Conservation (phyloP, 2,329 filamentous ascomycete species). For the Mycosphaerelloides madeirae region DNA sequence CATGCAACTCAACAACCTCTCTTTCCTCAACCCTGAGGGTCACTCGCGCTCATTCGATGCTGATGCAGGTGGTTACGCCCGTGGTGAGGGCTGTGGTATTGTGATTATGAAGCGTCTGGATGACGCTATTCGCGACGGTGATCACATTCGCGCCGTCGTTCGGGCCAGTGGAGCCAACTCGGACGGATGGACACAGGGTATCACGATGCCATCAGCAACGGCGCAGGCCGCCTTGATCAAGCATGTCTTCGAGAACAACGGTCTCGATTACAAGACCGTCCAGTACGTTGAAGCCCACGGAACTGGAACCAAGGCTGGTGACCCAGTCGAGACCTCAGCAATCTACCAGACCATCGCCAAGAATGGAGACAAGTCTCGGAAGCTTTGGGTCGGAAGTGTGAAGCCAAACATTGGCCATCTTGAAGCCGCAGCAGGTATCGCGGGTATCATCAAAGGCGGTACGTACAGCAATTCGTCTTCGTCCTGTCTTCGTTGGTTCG, state of each 20-base stretch:
- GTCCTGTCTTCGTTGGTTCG: no score
- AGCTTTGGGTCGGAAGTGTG: neutral
- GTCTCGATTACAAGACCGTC: slow-evolving; percentile 8
- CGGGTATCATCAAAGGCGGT: slow-evolving; percentile 13
- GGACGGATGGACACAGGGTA: slow-evolving; percentile 16
- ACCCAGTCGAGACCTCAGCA: slow-evolving; percentile 3
- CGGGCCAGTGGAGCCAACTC: slow-evolving; percentile 28
- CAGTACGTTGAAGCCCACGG: slow-evolving; percentile 18
- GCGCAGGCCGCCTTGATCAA: slow-evolving; percentile 17
- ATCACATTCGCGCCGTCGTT: slow-evolving; percentile 33
- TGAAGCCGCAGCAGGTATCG: slow-evolving; percentile 11
- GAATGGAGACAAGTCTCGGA: neutral
- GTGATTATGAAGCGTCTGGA: slow-evolving; percentile 12
- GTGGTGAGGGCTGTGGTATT: slow-evolving; percentile 50
- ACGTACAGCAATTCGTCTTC: no score
- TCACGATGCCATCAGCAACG: slow-evolving; percentile 12
- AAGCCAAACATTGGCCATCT: slow-evolving; percentile 16
- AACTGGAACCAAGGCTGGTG: slow-evolving; percentile 20
- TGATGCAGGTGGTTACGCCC: slow-evolving; percentile 47
- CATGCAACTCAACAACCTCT: neutral
- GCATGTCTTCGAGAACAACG: slow-evolving; percentile 9
- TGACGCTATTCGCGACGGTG: slow-evolving; percentile 12
- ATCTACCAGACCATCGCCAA: slow-evolving; percentile 4
- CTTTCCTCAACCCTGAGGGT: slow-evolving; percentile 32
- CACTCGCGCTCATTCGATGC: slow-evolving; percentile 27